Evolutionary conservation across 768 basidiomycete species (phyloP).

Genomic region (Suillus decipiens): DNA sequence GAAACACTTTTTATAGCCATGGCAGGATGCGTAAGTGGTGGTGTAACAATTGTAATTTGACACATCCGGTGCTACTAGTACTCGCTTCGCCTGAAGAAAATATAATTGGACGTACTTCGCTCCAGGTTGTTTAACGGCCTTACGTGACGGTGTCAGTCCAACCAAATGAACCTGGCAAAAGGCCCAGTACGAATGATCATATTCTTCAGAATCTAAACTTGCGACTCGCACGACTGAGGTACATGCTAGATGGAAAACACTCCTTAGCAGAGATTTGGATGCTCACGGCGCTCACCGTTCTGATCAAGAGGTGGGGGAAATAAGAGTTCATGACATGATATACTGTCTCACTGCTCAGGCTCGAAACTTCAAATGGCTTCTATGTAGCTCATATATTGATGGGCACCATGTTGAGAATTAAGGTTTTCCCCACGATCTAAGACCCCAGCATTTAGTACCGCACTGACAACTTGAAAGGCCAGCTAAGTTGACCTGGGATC

Average conservation of each 20-base stretch:
- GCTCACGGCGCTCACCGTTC: neutral
- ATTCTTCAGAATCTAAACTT: neutral
- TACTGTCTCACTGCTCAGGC: too few species aligned
- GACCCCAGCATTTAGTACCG: too few species aligned
- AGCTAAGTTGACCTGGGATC: too few species aligned
- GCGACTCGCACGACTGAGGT: neutral
- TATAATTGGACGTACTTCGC: neutral
- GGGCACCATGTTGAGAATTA: too few species aligned
- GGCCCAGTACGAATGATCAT: neutral
- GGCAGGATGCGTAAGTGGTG: conserved; percentile 29
- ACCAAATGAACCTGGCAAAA: neutral
- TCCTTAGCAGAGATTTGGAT: neutral
- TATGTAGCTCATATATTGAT: too few species aligned
- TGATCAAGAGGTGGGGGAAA: too few species aligned
- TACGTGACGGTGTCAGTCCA: neutral
- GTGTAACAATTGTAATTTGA: conserved; percentile 2
- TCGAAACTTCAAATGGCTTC: too few species aligned
- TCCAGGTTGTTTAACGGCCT: neutral
- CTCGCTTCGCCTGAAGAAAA: neutral
- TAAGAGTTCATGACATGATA: too few species aligned
- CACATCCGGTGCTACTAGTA: neutral
- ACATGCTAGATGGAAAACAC: neutral
- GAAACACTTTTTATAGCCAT: conserved; percentile 9
- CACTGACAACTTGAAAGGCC: too few species aligned
- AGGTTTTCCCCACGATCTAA: too few species aligned